Percentiles rank a stretch among this genome's conserved stretches.
These are phyloP conservation scores for Hypoxylon sp. DNA, from an alignment of 2,329 filamentous ascomycete genomes.

Conservation along the genomic window DNA sequence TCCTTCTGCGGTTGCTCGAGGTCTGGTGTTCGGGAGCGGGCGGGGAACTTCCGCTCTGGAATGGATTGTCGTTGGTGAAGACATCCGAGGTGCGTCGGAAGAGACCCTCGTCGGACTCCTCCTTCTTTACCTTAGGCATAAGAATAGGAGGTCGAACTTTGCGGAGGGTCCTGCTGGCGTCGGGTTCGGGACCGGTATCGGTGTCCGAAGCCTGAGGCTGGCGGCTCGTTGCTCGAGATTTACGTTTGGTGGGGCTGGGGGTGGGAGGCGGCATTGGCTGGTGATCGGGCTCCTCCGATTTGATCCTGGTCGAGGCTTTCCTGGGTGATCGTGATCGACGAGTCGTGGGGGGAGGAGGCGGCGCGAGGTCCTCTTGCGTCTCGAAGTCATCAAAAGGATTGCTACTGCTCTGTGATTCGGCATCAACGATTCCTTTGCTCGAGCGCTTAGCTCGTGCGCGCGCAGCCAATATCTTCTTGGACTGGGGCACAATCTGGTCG, in stretches of 20 bases:
- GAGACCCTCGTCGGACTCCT: constrained; percentile 59
- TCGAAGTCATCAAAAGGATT: constrained; percentile 68
- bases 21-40: constrained; percentile 58
- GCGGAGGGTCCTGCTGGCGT: constrained; percentile 42
- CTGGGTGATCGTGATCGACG: constrained; percentile 63
- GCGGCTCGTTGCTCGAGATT: constrained; percentile 61
- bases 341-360: constrained; percentile 56
- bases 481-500: constrained; percentile 78
- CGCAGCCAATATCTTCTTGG: constrained; percentile 76
- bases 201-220: constrained; percentile 62
- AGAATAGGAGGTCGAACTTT: constrained; percentile 49
- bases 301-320: constrained; percentile 60
- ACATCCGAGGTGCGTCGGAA: constrained; percentile 57
- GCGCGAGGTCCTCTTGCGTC: constrained; percentile 61
- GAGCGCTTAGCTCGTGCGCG: constrained; percentile 83
- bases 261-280: constrained; percentile 47
- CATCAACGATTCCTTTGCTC: constrained; percentile 81
- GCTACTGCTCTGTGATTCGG: constrained; percentile 70
- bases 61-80: constrained; percentile 91
- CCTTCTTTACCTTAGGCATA: constrained; percentile 62
- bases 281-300: constrained; percentile 60
- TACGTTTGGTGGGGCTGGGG: constrained; percentile 62
- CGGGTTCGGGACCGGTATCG: constrained; percentile 56
- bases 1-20: constrained; percentile 59
- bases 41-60: constrained; percentile 84